Evolutionary conservation across 345 rosid species (phyloP).

Genomic region (Microthlaspi erraticum): DNA sequence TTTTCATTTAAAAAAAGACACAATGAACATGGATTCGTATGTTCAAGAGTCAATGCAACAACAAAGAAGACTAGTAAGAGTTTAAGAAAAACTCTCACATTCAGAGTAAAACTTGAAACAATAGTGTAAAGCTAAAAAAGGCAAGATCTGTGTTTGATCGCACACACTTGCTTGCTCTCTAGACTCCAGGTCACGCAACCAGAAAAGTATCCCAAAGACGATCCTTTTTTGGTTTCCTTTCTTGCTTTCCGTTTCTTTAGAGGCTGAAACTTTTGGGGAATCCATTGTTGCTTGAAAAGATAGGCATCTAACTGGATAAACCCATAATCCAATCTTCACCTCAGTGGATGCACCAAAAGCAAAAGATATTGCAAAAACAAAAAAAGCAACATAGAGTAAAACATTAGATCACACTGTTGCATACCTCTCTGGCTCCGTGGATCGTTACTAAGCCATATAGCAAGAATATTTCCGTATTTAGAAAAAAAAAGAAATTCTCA

Average conservation of each 20-base stretch:
- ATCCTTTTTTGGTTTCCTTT: not conserved
- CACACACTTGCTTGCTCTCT: constrained; percentile 26
- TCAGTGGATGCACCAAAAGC: constrained; percentile 42
- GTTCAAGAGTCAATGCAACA: constrained; percentile 23
- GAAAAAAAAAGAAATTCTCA: constrained; percentile 11
- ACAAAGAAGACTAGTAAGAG: constrained; percentile 10
- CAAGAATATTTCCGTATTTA: constrained; percentile 35
- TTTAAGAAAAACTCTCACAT: constrained; percentile 15
- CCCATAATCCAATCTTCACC: constrained; percentile 40
- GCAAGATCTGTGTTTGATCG: constrained; percentile 25
- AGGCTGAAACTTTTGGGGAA: constrained; percentile 45
- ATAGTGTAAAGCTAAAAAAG: constrained; percentile 33
- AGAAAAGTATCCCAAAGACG: constrained; percentile 24
- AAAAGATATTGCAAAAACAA: constrained; percentile 27
- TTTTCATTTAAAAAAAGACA: not conserved
- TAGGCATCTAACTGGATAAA: constrained; percentile 47
- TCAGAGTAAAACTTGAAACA: constrained; percentile 14
- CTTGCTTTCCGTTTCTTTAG: constrained; percentile 40
- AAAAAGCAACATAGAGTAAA: constrained; percentile 9
- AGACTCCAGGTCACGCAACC: constrained; percentile 40
- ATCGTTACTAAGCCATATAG: constrained; percentile 31
- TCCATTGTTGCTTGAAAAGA: constrained; percentile 44
- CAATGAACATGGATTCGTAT: constrained; percentile 26
- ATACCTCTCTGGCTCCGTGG: constrained; percentile 30
- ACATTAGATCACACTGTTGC: constrained; percentile 32